These are phyloP conservation scores for Drechslerella dactyloides DNA, from an alignment of 2,329 filamentous ascomycete species.

Conservation along the genomic window DNA sequence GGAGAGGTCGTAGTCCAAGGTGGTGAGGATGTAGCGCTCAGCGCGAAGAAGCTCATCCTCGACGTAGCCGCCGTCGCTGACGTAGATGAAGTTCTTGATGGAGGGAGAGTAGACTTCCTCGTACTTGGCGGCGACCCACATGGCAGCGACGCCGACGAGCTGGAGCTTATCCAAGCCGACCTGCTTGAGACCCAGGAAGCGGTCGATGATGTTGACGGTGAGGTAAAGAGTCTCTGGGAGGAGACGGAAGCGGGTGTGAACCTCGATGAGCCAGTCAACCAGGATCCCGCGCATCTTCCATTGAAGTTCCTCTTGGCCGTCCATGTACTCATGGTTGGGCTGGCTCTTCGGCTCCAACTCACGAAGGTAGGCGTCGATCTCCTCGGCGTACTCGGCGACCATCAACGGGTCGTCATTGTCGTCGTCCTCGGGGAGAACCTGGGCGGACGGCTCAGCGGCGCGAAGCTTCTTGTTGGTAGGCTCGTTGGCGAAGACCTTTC, in stretches of 20 bases:
- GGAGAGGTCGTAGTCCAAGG: conserved; percentile 94
- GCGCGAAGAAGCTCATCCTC: conserved; percentile 95
- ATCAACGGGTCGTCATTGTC: conserved; percentile 93
- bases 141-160: conserved; percentile 94
- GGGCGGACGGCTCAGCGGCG: conserved; percentile 24
- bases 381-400: conserved; percentile 95
- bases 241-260: conserved; percentile 94
- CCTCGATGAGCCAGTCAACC: conserved; percentile 97
- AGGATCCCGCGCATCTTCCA: conserved; percentile 99
- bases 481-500: conserved; percentile 42
- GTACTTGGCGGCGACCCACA: conserved; percentile 99
- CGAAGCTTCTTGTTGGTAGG: conserved; percentile 44
- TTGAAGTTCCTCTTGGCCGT: conserved; percentile 89
- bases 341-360: conserved; percentile 80
- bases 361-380: conserved; percentile 95
- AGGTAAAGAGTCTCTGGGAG: conserved; percentile 96
- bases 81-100: conserved; percentile 94
- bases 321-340: conserved; percentile 94
- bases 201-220: conserved; percentile 96
- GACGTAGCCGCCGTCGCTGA: conserved; percentile 94
- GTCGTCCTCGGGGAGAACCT: conserved; percentile 77
- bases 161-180: conserved; percentile 96
- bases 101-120: conserved; percentile 97
- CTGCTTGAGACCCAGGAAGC: conserved; percentile 92
- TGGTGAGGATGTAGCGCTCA: conserved; percentile 90